phyloP scores from a whole-genome alignment of 495 filamentous ascomycete genomes.

The Penicillium daleae region DNA sequence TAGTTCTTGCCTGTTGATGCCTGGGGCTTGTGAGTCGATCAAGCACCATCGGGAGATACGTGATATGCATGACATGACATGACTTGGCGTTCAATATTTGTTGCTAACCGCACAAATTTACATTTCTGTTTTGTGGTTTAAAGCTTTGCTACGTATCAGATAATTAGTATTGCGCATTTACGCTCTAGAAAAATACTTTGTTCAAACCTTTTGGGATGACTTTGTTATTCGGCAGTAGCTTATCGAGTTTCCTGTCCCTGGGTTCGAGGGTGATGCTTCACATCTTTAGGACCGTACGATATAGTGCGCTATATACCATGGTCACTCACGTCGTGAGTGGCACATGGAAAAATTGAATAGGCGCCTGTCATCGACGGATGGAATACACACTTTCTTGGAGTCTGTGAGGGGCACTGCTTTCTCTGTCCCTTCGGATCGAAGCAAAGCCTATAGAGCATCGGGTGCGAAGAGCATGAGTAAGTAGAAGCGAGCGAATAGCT shows the following conservation, averaged over 20 bases:
- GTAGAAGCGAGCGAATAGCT: not conserved
- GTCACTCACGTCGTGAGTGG: slow-evolving; percentile 23
- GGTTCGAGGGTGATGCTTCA: not conserved
- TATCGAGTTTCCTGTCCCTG: not conserved
- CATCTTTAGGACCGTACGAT: too few species aligned
- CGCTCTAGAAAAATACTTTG: not conserved
- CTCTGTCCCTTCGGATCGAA: too few species aligned
- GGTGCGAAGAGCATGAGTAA: too few species aligned
- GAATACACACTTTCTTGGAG: too few species aligned
- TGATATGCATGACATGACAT: slow-evolving; percentile 29
- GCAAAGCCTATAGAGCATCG: too few species aligned
- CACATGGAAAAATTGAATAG: too few species aligned
- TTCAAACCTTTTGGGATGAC: not conserved
- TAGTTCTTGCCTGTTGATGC: not conserved
- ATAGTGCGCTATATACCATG: too few species aligned
- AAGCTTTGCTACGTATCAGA: slow-evolving; percentile 13
- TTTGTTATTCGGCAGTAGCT: not conserved
- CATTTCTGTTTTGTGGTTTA: not conserved
- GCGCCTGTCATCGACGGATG: too few species aligned
- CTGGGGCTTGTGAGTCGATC: not conserved
- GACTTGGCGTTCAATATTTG: slow-evolving; percentile 30
- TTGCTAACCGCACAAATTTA: slow-evolving; percentile 10
- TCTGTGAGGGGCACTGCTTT: too few species aligned
- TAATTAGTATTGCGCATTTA: not conserved
- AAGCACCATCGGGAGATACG: not conserved